Evolutionary conservation across 768 basidiomycete species (phyloP).

Genomic region (Vishniacozyma victoriae): DNA sequence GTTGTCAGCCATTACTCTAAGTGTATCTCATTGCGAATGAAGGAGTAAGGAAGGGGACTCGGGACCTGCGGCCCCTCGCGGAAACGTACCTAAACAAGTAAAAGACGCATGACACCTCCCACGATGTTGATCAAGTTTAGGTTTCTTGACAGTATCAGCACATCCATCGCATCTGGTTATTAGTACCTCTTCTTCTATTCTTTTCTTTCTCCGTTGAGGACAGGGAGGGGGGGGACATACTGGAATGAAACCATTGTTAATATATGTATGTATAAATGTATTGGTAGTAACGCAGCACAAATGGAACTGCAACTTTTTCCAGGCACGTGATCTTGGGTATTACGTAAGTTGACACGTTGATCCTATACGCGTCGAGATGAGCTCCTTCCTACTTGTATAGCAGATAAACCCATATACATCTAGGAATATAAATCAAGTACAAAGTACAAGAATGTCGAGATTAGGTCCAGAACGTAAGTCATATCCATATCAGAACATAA

Average conservation of each 20-base stretch:
- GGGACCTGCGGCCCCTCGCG: too few relatives aligned
- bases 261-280: background rate
- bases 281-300: background rate
- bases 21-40: too few relatives aligned
- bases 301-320: constrained; percentile 4
- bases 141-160: constrained; percentile 84
- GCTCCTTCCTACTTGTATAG: too few relatives aligned
- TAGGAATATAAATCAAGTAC: background rate
- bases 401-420: too few relatives aligned
- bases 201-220: constrained; percentile 1
- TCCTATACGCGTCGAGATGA: too few relatives aligned
- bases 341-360: too few relatives aligned
- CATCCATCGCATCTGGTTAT: constrained; percentile 68
- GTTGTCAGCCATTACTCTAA: constrained; percentile 72
- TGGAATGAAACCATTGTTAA: constrained; percentile 65
- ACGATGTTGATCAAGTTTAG: constrained; percentile 76
- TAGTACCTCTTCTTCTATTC: constrained; percentile 1
- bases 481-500: background rate
- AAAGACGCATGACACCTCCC: constrained; percentile 41
- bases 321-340: constrained; percentile 4
- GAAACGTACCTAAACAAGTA: constrained; percentile 43
- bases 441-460: constrained; percentile 23
- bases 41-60: too few relatives aligned
- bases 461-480: constrained; percentile 33
- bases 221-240: background rate